Conservation (phyloP, 1,284 basidiomycete species). For the Schizophyllum amplum region DNA sequence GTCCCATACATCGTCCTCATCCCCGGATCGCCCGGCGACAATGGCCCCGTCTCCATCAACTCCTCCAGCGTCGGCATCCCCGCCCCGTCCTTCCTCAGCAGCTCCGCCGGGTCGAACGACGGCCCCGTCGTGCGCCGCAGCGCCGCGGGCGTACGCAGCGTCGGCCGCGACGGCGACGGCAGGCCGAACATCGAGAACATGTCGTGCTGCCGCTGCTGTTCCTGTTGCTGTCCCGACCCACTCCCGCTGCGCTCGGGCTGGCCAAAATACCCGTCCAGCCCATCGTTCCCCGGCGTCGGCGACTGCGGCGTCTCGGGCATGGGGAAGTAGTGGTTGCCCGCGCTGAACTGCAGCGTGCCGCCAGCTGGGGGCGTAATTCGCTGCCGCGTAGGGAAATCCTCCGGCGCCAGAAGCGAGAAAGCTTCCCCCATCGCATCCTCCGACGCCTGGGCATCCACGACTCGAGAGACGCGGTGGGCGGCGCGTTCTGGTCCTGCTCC, state of each 20-base stretch:
- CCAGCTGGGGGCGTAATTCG: constrained; percentile 15
- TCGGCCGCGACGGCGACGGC: constrained; percentile 28
- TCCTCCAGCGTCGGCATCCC: constrained; percentile 21
- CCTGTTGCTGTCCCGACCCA: too few species aligned
- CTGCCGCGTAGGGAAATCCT: constrained; percentile 22
- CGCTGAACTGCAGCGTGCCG: constrained; percentile 17
- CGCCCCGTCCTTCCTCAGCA: constrained; percentile 24
- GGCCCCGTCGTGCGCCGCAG: constrained; percentile 27
- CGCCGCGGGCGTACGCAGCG: constrained; percentile 16
- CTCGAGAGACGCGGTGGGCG: background rate
- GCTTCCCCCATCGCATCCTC: background rate
- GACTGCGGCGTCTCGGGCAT: constrained; percentile 56
- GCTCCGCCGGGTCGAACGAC: constrained; percentile 12
- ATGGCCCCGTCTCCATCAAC: constrained; percentile 14
- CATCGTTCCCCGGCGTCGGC: constrained; percentile 47
- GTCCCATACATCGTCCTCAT: constrained; percentile 76
- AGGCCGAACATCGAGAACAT: constrained; percentile 36
- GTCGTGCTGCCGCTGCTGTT: constrained; percentile 27
- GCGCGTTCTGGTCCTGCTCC: background rate
- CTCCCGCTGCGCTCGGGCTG: background rate
- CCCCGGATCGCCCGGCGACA: constrained; percentile 22
- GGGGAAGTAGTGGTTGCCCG: constrained; percentile 34
- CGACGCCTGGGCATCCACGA: background rate
- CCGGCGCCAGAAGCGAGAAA: background rate
- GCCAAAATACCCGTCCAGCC: constrained; percentile 6